Conservation (phyloP, 495 filamentous ascomycete genomes). For the Penicillium pancosmium region DNA sequence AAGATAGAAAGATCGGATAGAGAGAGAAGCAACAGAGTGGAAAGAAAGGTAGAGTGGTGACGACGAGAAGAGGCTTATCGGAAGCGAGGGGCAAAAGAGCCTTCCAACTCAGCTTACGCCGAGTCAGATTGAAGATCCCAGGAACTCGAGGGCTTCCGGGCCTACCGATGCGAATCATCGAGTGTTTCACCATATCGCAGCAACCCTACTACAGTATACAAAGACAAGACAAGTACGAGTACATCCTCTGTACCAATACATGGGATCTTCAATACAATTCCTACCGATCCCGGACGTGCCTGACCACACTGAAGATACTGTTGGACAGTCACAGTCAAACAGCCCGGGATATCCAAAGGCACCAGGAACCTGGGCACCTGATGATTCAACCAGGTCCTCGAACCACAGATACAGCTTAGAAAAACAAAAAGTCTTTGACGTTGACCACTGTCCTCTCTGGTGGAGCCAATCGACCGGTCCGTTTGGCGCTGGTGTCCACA, state of each 20-base stretch:
- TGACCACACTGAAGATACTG: neutral
- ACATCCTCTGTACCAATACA: neutral
- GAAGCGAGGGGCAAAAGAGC: conserved; percentile 30
- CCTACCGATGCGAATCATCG: conserved; percentile 34
- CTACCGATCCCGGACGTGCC: neutral
- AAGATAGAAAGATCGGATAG: neutral
- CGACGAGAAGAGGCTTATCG: conserved; percentile 33
- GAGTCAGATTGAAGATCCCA: conserved; percentile 18
- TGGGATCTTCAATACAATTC: too few relatives aligned
- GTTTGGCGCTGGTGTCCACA: conserved; percentile 19
- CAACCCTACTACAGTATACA: neutral
- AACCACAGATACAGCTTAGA: neutral
- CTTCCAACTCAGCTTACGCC: conserved; percentile 13
- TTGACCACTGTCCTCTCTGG: conserved; percentile 9
- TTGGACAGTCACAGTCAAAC: neutral
- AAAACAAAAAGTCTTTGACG: conserved; percentile 29
- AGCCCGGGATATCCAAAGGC: conserved; percentile 16
- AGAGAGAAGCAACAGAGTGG: neutral
- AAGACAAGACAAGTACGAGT: neutral
- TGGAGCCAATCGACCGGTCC: conserved; percentile 6
- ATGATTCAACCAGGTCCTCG: conserved; percentile 12
- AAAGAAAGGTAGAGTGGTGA: conserved; percentile 25
- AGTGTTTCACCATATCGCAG: conserved; percentile 32
- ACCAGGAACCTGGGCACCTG: conserved; percentile 24
- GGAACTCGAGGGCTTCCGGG: conserved; percentile 27